Conservation (phyloP, 2,329 filamentous ascomycete genomes). For the Conoideocrella luteorostrata region DNA sequence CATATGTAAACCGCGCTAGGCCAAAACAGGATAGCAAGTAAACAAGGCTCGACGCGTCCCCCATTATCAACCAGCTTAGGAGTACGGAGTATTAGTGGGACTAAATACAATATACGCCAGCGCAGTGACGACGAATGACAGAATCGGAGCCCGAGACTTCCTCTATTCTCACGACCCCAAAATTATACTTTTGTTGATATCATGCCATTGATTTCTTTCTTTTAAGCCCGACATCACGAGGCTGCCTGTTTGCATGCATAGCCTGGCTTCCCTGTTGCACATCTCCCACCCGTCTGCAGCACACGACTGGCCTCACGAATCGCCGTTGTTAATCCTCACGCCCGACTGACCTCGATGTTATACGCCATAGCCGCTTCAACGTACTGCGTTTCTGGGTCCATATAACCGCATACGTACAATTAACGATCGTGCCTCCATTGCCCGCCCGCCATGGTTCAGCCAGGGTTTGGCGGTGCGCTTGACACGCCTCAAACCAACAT, state of each 20-base stretch:
- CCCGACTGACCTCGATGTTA: slow-evolving; percentile 1
- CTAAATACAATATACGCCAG: not conserved
- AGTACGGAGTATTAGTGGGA: no score
- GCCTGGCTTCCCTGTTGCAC: slow-evolving; percentile 11
- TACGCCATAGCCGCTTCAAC: not conserved
- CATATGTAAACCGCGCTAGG: slow-evolving; percentile 19
- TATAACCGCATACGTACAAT: not conserved
- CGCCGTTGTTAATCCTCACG: not conserved
- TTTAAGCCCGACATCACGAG: no score
- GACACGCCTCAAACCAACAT: slow-evolving; percentile 82
- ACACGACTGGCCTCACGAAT: not conserved
- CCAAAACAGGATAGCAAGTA: slow-evolving; percentile 32
- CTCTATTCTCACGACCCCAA: no score
- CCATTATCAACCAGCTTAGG: no score
- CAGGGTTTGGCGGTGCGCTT: slow-evolving; percentile 57
- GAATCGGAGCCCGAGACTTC: no score
- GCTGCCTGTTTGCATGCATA: slow-evolving; percentile 10
- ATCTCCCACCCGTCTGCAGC: not conserved
- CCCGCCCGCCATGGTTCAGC: slow-evolving; percentile 51
- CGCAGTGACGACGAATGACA: slow-evolving; percentile 3
- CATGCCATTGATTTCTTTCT: no score
- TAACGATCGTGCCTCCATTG: not conserved
- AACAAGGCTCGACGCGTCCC: slow-evolving; percentile 31
- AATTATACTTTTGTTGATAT: no score
- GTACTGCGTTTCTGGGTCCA: not conserved